These are phyloP conservation scores for Podila clonocystis DNA, from an alignment of 192 early-diverging fungal species.

Conservation along the genomic window DNA sequence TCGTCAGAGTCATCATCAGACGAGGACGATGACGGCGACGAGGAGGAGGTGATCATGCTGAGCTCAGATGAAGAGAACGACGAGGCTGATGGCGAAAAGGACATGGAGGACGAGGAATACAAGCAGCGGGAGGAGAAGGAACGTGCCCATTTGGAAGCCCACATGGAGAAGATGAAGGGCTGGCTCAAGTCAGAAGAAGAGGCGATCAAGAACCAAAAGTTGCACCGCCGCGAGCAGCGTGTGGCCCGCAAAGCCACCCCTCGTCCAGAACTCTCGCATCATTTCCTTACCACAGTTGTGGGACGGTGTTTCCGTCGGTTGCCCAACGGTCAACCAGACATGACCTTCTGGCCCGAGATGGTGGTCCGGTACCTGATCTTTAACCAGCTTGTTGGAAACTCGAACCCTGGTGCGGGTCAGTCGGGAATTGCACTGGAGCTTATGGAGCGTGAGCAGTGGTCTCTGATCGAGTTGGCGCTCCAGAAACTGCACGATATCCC, in stretches of 20 bases:
- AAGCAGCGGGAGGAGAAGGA: constrained; percentile 25
- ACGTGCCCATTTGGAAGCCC: constrained; percentile 11
- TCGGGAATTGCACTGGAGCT: constrained; percentile 47
- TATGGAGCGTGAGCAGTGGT: constrained; percentile 58
- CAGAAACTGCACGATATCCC: constrained; percentile 58
- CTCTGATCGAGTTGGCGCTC: constrained; percentile 52
- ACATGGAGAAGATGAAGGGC: constrained; percentile 10
- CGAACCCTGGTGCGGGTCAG: constrained; percentile 47
- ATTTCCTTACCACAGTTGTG: constrained; percentile 45
- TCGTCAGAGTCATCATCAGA: constrained; percentile 44
- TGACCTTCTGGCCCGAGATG: constrained; percentile 53
- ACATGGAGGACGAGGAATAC: constrained; percentile 26
- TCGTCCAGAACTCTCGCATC: constrained; percentile 52
- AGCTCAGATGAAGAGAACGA: constrained; percentile 35
- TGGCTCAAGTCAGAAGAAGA: constrained; percentile 30
- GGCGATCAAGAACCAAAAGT: constrained; percentile 23
- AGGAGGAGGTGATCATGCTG: constrained; percentile 23
- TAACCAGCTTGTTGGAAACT: constrained; percentile 47
- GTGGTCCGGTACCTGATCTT: constrained; percentile 52
- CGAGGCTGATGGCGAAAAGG: constrained; percentile 14
- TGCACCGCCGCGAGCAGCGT: constrained; percentile 18
- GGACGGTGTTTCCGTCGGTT: constrained; percentile 37
- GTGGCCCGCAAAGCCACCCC: constrained; percentile 25
- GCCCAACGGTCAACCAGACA: constrained; percentile 41
- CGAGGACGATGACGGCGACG: constrained; percentile 34